Conservation (phyloP, 176 grass and related monocot genomes). For the Aechmea fasciata region DNA sequence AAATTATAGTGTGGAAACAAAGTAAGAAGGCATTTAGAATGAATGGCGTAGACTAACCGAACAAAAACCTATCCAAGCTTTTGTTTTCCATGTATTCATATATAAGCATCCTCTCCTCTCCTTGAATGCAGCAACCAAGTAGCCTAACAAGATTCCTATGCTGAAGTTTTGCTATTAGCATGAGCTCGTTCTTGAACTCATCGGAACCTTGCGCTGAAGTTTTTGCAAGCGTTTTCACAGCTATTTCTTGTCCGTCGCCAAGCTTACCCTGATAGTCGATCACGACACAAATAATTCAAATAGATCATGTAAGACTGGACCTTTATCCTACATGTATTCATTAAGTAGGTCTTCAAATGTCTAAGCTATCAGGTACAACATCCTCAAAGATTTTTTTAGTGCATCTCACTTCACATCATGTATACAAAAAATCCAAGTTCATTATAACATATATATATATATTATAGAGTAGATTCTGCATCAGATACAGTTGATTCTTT, state of each 20-base stretch:
- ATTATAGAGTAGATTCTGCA: no score
- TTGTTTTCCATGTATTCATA: constrained; percentile 69
- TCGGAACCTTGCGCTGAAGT: constrained; percentile 48
- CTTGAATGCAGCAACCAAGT: constrained; percentile 53
- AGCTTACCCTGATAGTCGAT: constrained; percentile 42
- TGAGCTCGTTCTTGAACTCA: constrained; percentile 73
- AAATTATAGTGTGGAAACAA: neutral
- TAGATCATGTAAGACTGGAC: no score
- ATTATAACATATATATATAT: no score
- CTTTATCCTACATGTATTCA: no score
- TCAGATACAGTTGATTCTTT: no score
- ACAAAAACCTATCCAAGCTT: constrained; percentile 60
- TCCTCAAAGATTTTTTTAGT: no score
- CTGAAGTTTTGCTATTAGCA: constrained; percentile 52
- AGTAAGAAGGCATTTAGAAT: neutral
- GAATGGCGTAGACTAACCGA: constrained; percentile 27
- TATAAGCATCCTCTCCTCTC: constrained; percentile 59
- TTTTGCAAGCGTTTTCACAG: constrained; percentile 68
- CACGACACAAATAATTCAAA: no score
- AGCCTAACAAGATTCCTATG: constrained; percentile 65
- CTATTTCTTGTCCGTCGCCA: constrained; percentile 53
- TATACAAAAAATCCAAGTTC: no score
- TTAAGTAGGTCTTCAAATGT: no score
- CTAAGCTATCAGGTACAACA: no score
- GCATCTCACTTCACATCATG: no score